Evolutionary conservation across 164 flowering plant genomes (phyloP).

Genomic region (Piper longum): DNA sequence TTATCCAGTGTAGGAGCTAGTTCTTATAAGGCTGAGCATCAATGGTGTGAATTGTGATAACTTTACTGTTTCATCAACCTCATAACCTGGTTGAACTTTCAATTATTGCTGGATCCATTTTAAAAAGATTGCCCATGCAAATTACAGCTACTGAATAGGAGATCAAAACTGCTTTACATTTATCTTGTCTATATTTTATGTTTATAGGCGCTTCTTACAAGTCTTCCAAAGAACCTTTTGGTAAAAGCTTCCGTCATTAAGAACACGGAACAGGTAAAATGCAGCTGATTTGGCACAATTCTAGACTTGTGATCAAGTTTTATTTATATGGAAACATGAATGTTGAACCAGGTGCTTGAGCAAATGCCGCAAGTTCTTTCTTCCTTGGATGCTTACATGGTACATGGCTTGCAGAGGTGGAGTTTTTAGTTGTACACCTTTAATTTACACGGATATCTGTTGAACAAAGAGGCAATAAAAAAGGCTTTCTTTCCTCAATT

Average conservation of each 20-base stretch:
- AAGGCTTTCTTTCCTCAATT: neutral
- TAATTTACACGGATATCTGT: neutral
- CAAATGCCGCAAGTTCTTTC: constrained; percentile 78
- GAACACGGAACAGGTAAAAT: constrained; percentile 67
- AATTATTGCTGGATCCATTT: no score
- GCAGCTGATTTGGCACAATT: neutral
- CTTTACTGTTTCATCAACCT: no score
- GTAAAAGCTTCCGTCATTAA: constrained; percentile 48
- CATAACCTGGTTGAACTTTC: no score
- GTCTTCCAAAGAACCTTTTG: constrained; percentile 74
- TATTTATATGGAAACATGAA: neutral
- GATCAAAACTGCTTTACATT: neutral
- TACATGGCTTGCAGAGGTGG: constrained; percentile 64
- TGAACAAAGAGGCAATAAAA: neutral
- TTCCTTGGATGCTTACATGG: constrained; percentile 68
- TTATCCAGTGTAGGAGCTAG: no score
- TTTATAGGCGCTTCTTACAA: constrained; percentile 46
- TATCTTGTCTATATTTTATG: neutral
- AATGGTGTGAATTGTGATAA: no score
- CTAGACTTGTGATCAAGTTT: neutral
- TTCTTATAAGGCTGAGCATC: no score
- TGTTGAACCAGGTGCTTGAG: constrained; percentile 45
- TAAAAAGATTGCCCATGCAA: no score
- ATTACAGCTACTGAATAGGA: no score
- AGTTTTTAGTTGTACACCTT: neutral